Conservation (phyloP, 2,329 filamentous ascomycete species). For the Aspergillus arachidicola region DNA sequence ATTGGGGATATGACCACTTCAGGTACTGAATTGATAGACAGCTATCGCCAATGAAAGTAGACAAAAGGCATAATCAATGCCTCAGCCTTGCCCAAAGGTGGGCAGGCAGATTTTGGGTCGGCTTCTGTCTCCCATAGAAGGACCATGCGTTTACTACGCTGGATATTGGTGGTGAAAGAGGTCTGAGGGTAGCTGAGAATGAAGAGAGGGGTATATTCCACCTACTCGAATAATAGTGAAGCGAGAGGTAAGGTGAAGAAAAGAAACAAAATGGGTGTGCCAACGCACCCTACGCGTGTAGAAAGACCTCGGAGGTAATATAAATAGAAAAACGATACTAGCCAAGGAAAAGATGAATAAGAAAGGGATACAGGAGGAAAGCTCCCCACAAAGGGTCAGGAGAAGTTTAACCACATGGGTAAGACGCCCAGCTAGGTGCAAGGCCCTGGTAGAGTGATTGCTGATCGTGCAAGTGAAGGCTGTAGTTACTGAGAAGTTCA, state of each 20-base stretch:
- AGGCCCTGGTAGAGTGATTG: constrained; percentile 19
- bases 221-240: background rate
- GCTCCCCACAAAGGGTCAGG: background rate
- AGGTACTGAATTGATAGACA: constrained; percentile 4
- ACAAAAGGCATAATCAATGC: background rate
- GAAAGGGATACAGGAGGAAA: background rate
- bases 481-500: constrained; percentile 30
- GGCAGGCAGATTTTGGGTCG: constrained; percentile 1
- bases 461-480: constrained; percentile 26
- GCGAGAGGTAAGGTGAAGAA: background rate
- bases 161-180: background rate
- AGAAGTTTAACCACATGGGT: constrained; percentile 18
- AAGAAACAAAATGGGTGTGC: background rate
- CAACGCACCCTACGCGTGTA: constrained; percentile 4
- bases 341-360: background rate
- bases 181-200: background rate
- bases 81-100: background rate
- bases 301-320: background rate
- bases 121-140: constrained; percentile 3
- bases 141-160: constrained; percentile 2
- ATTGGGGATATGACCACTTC: constrained; percentile 4
- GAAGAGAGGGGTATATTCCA: constrained; percentile 3
- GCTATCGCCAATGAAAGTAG: constrained; percentile 3
- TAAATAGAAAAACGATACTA: background rate
- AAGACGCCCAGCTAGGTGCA: constrained; percentile 22